Evolutionary conservation across 371 early-diverging fungal species (phyloP).

Genomic region (Mortierella sp.): DNA sequence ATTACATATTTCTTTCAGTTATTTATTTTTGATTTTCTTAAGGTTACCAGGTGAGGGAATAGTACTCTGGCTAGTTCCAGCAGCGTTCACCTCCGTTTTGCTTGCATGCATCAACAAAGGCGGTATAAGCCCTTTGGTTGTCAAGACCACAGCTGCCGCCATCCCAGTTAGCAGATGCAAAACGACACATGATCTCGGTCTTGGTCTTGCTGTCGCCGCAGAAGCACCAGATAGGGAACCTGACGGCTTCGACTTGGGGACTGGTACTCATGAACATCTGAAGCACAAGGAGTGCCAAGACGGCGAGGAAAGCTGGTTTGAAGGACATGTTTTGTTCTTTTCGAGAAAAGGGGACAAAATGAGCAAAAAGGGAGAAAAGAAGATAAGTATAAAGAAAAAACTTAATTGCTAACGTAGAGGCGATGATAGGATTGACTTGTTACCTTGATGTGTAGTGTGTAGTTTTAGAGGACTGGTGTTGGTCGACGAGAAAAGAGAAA

Average conservation of each 20-base stretch:
- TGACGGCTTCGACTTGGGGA: not conserved
- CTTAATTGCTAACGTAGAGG: too few species aligned
- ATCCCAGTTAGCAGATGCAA: not conserved
- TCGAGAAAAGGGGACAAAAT: not conserved
- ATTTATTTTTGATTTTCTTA: not conserved
- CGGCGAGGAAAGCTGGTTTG: not conserved
- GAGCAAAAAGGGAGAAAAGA: not conserved
- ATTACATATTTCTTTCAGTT: not conserved
- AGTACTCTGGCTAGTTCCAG: not conserved
- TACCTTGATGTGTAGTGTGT: too few species aligned
- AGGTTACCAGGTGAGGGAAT: not conserved
- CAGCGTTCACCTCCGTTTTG: not conserved
- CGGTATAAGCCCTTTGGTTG: not conserved
- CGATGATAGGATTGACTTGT: too few species aligned
- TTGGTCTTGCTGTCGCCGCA: conserved; percentile 5
- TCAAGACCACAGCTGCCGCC: not conserved
- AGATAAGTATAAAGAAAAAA: too few species aligned
- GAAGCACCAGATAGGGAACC: not conserved
- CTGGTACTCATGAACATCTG: not conserved
- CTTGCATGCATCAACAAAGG: not conserved
- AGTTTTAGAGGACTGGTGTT: too few species aligned
- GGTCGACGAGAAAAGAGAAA: too few species aligned
- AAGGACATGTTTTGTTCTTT: not conserved
- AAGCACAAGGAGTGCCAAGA: not conserved
- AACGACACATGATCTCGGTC: not conserved